Evolutionary conservation across 768 basidiomycete species (phyloP).

Genomic region (Rhodosporidiobolus sp.): DNA sequence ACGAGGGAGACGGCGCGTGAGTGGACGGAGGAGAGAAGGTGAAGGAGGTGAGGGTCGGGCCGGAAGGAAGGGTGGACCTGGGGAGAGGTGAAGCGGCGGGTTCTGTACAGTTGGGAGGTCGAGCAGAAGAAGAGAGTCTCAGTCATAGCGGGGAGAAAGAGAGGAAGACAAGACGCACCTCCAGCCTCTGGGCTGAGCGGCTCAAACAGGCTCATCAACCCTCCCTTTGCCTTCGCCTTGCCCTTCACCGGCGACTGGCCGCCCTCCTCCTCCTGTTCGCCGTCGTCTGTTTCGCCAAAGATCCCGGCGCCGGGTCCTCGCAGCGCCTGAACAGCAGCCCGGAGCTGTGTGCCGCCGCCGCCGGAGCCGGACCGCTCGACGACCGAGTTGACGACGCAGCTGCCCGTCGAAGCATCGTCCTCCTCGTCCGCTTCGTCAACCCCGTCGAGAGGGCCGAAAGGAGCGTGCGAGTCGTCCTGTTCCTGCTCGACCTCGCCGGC

Average conservation of each 20-base stretch:
- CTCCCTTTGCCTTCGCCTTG: neutral
- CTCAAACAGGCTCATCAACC: conserved; percentile 30
- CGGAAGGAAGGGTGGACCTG: neutral
- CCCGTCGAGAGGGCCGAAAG: neutral
- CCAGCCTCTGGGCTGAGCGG: conserved; percentile 3
- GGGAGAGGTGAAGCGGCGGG: neutral
- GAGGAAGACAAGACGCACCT: neutral
- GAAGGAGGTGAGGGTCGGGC: neutral
- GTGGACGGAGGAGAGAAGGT: neutral
- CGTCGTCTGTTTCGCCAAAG: neutral
- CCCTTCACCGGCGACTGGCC: neutral
- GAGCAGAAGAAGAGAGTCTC: neutral
- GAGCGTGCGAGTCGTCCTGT: neutral
- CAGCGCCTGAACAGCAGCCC: conserved; percentile 32
- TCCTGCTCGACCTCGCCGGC: neutral
- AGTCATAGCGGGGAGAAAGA: neutral
- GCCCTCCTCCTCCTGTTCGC: neutral
- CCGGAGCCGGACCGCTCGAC: neutral
- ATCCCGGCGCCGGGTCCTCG: conserved; percentile 24
- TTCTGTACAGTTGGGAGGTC: neutral
- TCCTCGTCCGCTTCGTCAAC: conserved; percentile 7
- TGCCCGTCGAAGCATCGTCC: conserved; percentile 6
- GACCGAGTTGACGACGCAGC: conserved; percentile 22
- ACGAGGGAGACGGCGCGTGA: neutral
- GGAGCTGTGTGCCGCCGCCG: conserved; percentile 18